These are phyloP conservation scores for Rhynchosporium secalis DNA, from an alignment of 2,329 filamentous ascomycete species.

Conservation along the genomic window DNA sequence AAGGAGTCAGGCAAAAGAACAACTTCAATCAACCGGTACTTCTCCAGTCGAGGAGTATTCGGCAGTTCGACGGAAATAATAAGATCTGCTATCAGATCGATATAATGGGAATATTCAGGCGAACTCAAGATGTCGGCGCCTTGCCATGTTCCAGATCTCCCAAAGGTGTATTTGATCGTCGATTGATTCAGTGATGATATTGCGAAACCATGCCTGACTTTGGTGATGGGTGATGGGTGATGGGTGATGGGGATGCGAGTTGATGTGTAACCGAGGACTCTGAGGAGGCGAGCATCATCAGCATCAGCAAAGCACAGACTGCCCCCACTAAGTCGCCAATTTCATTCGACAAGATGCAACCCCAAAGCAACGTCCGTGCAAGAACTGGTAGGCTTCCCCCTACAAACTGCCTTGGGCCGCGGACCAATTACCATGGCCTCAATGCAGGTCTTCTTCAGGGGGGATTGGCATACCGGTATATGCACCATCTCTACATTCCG, in stretches of 20 bases:
- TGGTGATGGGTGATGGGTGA: neutral
- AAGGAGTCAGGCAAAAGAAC: neutral
- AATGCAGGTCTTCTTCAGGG: neutral
- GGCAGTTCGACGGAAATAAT: neutral
- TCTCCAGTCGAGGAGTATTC: neutral
- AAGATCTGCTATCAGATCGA: constrained; percentile 4
- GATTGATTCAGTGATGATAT: constrained; percentile 2
- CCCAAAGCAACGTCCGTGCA: constrained; percentile 36
- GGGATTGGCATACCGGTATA: neutral
- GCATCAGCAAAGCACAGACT: constrained; percentile 10
- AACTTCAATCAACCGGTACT: constrained; percentile 6
- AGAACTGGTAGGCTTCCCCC: constrained; percentile 10
- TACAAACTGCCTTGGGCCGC: neutral
- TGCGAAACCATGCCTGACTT: constrained; percentile 1
- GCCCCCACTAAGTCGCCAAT: constrained; percentile 7
- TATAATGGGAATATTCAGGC: neutral
- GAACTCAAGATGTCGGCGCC: neutral
- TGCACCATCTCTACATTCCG: constrained; percentile 1
- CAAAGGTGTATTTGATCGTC: constrained; percentile 10
- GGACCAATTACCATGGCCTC: constrained; percentile 7
- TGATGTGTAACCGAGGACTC: constrained; percentile 12
- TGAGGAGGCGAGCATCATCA: neutral
- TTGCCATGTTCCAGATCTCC: neutral
- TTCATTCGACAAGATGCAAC: constrained; percentile 21
- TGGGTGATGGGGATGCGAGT: neutral